phyloP scores from a whole-genome alignment of 257 asterid species.

The Linaria vulgaris region DNA sequence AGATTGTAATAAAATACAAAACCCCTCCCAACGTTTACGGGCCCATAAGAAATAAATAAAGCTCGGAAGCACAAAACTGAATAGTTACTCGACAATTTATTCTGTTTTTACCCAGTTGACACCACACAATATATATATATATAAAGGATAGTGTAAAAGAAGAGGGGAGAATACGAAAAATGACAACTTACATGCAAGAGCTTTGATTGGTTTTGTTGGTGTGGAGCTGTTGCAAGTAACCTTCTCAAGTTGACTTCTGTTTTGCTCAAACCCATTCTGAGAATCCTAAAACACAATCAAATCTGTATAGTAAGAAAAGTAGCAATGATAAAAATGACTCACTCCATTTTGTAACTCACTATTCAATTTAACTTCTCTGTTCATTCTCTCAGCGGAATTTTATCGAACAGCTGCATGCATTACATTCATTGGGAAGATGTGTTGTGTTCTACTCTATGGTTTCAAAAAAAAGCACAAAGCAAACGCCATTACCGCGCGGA shows the following conservation, averaged over 20 bases:
- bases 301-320: too few relatives aligned
- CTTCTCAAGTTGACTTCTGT: constrained; percentile 82
- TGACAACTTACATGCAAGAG: constrained; percentile 71
- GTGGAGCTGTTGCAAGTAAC: constrained; percentile 75
- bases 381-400: too few relatives aligned
- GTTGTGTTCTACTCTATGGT: too few relatives aligned
- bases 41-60: constrained; percentile 1
- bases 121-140: constrained; percentile 19
- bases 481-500: too few relatives aligned
- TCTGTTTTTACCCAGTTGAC: neutral
- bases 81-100: neutral
- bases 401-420: too few relatives aligned
- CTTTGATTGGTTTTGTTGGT: constrained; percentile 77
- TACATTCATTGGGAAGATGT: too few relatives aligned
- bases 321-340: too few relatives aligned
- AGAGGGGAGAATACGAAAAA: constrained; percentile 22
- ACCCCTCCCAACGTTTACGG: neutral
- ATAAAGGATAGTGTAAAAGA: too few relatives aligned
- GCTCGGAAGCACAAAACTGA: constrained; percentile 14
- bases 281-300: constrained; percentile 9
- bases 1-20: neutral
- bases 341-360: too few relatives aligned
- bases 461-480: too few relatives aligned
- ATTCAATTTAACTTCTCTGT: too few relatives aligned
- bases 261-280: constrained; percentile 74